Evolutionary conservation across 805 yeast genomes (phyloP).

Genomic region (Sporopachydermia lactativora): DNA sequence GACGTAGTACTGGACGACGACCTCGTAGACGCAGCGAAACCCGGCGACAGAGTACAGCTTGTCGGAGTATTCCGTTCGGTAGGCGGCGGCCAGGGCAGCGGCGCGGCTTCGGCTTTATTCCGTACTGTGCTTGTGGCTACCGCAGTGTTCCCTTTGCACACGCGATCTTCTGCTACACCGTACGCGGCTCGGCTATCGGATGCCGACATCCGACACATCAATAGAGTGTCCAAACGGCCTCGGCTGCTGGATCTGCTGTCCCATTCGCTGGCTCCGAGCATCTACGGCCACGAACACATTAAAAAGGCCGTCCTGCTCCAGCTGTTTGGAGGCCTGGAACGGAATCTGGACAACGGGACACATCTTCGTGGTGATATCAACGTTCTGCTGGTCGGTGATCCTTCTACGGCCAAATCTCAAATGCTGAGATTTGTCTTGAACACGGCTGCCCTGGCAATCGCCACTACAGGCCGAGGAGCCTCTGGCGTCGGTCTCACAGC

Average conservation of each 20-base stretch:
- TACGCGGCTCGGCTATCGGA: conserved; percentile 59
- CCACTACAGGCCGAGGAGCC: conserved; percentile 98
- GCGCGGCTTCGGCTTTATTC: conserved; percentile 47
- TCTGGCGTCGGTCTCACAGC: conserved; percentile 99
- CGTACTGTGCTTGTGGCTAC: conserved; percentile 76
- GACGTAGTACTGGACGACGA: conserved; percentile 94
- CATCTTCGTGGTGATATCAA: conserved; percentile 98
- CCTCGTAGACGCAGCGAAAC: conserved; percentile 80
- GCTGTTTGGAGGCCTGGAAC: conserved; percentile 90
- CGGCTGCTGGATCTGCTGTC: conserved; percentile 69
- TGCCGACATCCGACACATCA: conserved; percentile 74
- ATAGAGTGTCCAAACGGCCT: conserved; percentile 53
- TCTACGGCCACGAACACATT: conserved; percentile 84
- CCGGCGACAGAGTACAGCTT: conserved; percentile 90
- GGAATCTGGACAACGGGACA: conserved; percentile 86
- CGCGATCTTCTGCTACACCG: conserved; percentile 77
- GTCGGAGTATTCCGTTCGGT: conserved; percentile 89
- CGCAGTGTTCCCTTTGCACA: conserved; percentile 78
- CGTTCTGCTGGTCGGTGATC: conserved; percentile 94
- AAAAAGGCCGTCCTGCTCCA: conserved; percentile 83
- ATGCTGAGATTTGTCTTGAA: conserved; percentile 86
- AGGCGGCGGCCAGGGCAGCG: conserved; percentile 47
- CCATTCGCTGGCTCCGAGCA: conserved; percentile 87
- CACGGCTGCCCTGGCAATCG: conserved; percentile 90
- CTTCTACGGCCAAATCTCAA: conserved; percentile 96